Evolutionary conservation across 495 filamentous ascomycete species (phyloP), one percentile per base, ranked within the genome.

Genomic region (Daldinia bambusicola): DNA sequence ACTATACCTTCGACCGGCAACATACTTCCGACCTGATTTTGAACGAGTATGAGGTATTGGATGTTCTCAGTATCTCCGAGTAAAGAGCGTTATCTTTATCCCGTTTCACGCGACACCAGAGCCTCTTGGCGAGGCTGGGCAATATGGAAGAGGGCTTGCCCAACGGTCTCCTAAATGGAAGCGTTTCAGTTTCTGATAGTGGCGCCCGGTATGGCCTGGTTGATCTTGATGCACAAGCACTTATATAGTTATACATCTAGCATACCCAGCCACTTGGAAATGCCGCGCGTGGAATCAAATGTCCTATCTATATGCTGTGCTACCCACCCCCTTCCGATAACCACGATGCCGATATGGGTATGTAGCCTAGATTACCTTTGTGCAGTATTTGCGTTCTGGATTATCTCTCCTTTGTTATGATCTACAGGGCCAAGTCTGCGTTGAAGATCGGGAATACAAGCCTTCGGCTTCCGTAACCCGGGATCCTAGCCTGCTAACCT

Each of bases 241-340:
- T 30, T 12, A 2, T 38, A 10, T 31, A 55, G 30, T 20, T 59
- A 34, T 53, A 60, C 18, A 10, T n/a, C n/a, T 45, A 40, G 18
- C 20, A 38, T 69, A 61, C 22, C 66, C 37, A 55, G 32, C 18
- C 34, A 69, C 51, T 51, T 58, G 66, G 66, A 61, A 60, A 60
- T 56, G 10, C 38, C 51, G 37, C 16, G 57, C 30, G 14, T 65
- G 10, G 38, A 60, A 55, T 50, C 40, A 51, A 61, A 38, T 22
- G 34, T 31, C 53, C 18, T 50, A 41, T 16, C 36, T 13, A 20
- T 34, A 64, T 70, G 61, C 26, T 13, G 67, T 71, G 63, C 52
- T 45, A 62, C 68, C 68, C 66, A 59, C n/a, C 38, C 50, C 63
- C 13, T 36, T 36, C 34, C 12, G 45, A 40, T 48, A 48, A 48